These are phyloP conservation scores for Sporothrix sp. DNA, from an alignment of 2,329 filamentous ascomycete genomes.

Conservation along the genomic window DNA sequence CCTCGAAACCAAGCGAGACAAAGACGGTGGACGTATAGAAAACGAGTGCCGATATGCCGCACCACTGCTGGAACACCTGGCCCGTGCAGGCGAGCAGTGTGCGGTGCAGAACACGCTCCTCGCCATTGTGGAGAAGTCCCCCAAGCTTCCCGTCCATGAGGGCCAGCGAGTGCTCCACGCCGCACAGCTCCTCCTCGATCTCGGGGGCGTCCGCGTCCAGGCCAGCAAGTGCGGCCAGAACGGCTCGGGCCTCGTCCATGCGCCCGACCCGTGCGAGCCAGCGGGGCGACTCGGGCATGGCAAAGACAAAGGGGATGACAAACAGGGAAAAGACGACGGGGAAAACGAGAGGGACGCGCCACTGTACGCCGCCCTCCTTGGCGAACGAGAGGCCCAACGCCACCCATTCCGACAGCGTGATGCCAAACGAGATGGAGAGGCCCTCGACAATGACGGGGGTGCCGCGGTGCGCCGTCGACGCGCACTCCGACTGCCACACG, in stretches of 20 bases:
- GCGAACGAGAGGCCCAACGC: slow-evolving; percentile 8
- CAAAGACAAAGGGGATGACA: slow-evolving; percentile 25
- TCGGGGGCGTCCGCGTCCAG: slow-evolving; percentile 29
- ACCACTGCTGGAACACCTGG: slow-evolving; percentile 13
- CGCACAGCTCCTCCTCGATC: slow-evolving; percentile 40
- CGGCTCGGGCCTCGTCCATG: slow-evolving; percentile 38
- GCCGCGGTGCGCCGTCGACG: slow-evolving; percentile 18
- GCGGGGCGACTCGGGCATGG: slow-evolving; percentile 49
- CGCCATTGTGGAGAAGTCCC: slow-evolving; percentile 35
- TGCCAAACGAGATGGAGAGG: slow-evolving; percentile 15
- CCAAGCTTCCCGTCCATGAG: slow-evolving; percentile 5
- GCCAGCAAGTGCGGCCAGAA: slow-evolving; percentile 10
- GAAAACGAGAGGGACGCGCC: slow-evolving; percentile 35
- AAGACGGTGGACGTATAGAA: slow-evolving; percentile 33
- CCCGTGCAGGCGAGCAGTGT: slow-evolving; percentile 24
- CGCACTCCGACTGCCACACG: slow-evolving; percentile 21
- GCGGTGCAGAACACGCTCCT: slow-evolving; percentile 28
- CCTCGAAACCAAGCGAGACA: slow-evolving; percentile 29
- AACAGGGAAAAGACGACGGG: slow-evolving; percentile 33
- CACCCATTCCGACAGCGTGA: slow-evolving; percentile 15
- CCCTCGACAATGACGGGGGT: slow-evolving; percentile 20
- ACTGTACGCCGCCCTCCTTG: background rate
- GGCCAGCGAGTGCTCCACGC: slow-evolving; percentile 12
- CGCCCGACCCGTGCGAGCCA: slow-evolving; percentile 47
- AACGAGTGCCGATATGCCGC: slow-evolving; percentile 27